Evolutionary conservation across 2,329 filamentous ascomycete genomes (phyloP), one percentile per base, ranked within the genome.

Genomic region (Tolypocladium amazonense): DNA sequence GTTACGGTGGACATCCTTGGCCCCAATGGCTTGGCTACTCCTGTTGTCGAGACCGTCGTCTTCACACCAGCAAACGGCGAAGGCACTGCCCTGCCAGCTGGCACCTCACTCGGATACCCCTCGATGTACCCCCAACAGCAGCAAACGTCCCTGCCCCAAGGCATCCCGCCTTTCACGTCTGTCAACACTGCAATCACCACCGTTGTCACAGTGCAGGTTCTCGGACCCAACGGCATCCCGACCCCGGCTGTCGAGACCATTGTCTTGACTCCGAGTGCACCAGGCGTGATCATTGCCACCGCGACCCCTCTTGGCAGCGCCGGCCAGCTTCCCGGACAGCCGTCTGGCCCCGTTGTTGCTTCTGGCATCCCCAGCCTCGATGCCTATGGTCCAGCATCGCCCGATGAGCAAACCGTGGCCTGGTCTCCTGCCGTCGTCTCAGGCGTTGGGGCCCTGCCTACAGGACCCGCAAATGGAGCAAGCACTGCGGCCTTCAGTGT

Each of bases 171-270:
- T 33, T 58, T 30, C n/a, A 56, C 63, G 25, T 60, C 64, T 37
- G 60, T 58, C 56, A 58, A 33, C 35, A 61, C 33, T 35, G 63
- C 62, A 2, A 56, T 69, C 47, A 72, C 71, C 8, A 65, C 66
- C 3, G 63, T 65, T 58, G 68, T 72, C 30, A 73, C 72, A 2
- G 62, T 70, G 38, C 61, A 69, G 18, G 62, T 71, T 27, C 58
- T 73, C 27, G 72, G 71, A 23, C 60, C 67, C 14, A 66, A 74
- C 63, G 71, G 72, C 7, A 59, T 67, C n/a, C 63, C 63, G 1
- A 72, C 72, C 2, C 64, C 72, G 15, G 62, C 70, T 35, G 66
- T 72, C 12, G 67, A 72, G 53, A 73, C 71, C 15, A 63, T 74
- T 37, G 63, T 75, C 27, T 61, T 72, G 33, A 64, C 65, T 14